Percentiles rank a stretch among this genome's conserved stretches.
Conservation (phyloP, 2,329 filamentous ascomycete genomes). For the Fonsecaea erecta region DNA sequence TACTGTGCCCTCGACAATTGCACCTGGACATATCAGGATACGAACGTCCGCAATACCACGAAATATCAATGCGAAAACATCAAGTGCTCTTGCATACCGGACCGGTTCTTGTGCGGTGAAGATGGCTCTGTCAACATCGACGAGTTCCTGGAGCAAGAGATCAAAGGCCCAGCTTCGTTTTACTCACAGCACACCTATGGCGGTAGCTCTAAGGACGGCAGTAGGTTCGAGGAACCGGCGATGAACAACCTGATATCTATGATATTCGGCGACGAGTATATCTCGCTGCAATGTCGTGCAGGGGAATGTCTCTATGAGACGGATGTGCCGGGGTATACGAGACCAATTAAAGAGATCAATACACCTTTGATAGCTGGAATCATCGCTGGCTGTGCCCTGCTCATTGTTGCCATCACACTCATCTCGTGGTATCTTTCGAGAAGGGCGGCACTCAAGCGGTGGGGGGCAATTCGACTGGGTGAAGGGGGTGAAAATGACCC, state of each 20-base stretch:
- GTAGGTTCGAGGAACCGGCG: slow-evolving; percentile 84
- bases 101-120: slow-evolving; percentile 91
- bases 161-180: slow-evolving; percentile 87
- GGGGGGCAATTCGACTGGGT: slow-evolving; percentile 73
- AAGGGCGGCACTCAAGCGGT: slow-evolving; percentile 64
- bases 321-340: slow-evolving; percentile 86
- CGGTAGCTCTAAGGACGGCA: slow-evolving; percentile 68
- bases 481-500: slow-evolving; percentile 90
- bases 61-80: slow-evolving; percentile 84
- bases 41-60: slow-evolving; percentile 75
- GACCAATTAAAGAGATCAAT: slow-evolving; percentile 92
- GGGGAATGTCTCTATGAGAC: slow-evolving; percentile 94
- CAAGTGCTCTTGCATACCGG: slow-evolving; percentile 83
- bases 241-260: slow-evolving; percentile 89
- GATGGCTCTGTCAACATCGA: slow-evolving; percentile 88
- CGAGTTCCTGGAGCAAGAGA: slow-evolving; percentile 81
- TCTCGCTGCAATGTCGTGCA: slow-evolving; percentile 77
- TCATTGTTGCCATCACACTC: slow-evolving; percentile 84
- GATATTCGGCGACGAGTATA: slow-evolving; percentile 91
- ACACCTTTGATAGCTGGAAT: slow-evolving; percentile 93
- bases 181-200: slow-evolving; percentile 65
- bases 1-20: slow-evolving; percentile 90
- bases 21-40: slow-evolving; percentile 70
- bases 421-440: slow-evolving; percentile 86
- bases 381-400: slow-evolving; percentile 83